Conservation (phyloP, 2,329 filamentous ascomycete species). For the Diaporthe sp. region DNA sequence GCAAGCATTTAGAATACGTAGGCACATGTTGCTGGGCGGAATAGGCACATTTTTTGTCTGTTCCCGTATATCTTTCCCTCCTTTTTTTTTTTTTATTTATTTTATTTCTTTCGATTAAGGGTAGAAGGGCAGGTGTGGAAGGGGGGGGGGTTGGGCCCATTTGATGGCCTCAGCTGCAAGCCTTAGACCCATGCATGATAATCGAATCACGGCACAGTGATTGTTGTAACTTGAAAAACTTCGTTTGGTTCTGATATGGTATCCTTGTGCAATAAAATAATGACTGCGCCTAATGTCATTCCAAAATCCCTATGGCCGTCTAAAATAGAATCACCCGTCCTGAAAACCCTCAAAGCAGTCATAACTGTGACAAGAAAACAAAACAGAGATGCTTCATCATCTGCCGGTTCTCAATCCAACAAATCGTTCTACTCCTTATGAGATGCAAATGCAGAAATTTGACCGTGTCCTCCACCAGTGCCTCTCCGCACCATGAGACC, state of each 20-base stretch:
- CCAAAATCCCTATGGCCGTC: background rate
- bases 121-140: no score
- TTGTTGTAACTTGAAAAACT: background rate
- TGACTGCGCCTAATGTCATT: background rate
- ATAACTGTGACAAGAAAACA: background rate
- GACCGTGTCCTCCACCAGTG: background rate
- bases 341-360: background rate
- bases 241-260: background rate
- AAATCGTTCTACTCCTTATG: constrained; percentile 19
- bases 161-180: background rate
- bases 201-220: background rate
- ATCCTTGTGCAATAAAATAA: background rate
- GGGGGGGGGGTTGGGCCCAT: no score
- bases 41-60: no score
- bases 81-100: no score
- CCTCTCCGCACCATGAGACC: background rate
- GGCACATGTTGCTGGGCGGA: no score
- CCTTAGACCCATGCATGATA: background rate
- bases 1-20: no score
- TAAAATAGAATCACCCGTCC: background rate
- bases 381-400: background rate
- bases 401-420: constrained; percentile 6
- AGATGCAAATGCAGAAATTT: constrained; percentile 23
- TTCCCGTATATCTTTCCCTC: no score
- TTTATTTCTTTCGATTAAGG: no score